These are phyloP conservation scores for Neophaeococcomyces aloes DNA, from an alignment of 2,329 filamentous ascomycete genomes.

Conservation along the genomic window DNA sequence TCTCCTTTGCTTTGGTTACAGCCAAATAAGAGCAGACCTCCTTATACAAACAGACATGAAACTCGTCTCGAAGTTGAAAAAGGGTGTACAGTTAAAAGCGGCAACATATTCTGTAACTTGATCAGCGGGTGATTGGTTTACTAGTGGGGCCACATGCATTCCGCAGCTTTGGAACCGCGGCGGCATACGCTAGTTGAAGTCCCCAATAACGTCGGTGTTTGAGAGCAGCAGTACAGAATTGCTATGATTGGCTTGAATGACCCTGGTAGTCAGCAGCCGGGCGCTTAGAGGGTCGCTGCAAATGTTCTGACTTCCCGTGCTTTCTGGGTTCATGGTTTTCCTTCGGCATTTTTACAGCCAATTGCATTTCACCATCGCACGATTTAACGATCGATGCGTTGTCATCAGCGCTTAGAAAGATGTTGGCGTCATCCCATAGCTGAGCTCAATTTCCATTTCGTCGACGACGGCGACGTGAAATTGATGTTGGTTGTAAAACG, in stretches of 20 bases:
- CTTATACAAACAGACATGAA: too few species aligned
- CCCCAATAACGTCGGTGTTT: not conserved
- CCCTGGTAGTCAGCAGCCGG: not conserved
- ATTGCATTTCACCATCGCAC: not conserved
- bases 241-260: constrained; percentile 3
- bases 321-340: not conserved
- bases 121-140: constrained; percentile 3
- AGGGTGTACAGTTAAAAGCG: too few species aligned
- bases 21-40: too few species aligned
- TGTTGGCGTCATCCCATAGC: too few species aligned
- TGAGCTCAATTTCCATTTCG: too few species aligned
- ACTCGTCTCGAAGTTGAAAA: too few species aligned
- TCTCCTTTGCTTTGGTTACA: too few species aligned
- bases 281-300: constrained; percentile 8
- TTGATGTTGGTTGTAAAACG: too few species aligned
- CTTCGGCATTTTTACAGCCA: not conserved
- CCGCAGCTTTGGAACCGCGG: constrained; percentile 7
- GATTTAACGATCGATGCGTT: not conserved
- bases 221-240: too few species aligned
- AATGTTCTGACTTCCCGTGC: constrained; percentile 1
- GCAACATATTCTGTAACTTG: not conserved
- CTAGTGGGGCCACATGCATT: constrained; percentile 6
- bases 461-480: too few species aligned
- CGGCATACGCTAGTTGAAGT: not conserved
- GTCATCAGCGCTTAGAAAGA: not conserved